Evolutionary conservation across 257 asterid genomes (phyloP).

Genomic region (Scutellaria galericulata): DNA sequence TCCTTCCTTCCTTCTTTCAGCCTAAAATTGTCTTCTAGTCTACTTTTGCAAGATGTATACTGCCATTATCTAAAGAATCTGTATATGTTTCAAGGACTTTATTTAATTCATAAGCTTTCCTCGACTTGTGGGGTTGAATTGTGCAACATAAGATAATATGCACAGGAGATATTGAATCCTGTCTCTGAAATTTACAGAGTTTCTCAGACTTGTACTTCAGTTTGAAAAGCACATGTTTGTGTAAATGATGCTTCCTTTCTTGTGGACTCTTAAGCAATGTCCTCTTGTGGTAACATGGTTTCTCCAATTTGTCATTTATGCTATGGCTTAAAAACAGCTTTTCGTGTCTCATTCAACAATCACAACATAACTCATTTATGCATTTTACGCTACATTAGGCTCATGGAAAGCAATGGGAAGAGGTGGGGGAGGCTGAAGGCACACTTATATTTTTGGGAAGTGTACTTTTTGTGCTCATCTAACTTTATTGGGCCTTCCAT

Average conservation of each 20-base stretch:
- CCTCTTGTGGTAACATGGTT: neutral
- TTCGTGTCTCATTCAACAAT: conserved; percentile 19
- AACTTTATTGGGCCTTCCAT: conserved; percentile 6
- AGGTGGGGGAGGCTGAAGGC: conserved; percentile 24
- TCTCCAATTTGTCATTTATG: conserved; percentile 24
- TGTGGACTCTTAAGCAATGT: conserved; percentile 10
- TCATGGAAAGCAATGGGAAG: conserved; percentile 16
- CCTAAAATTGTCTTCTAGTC: conserved; percentile 1
- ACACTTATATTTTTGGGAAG: neutral
- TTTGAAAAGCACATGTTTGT: neutral
- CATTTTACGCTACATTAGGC: conserved; percentile 28
- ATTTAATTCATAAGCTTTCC: neutral
- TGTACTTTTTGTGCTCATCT: conserved; percentile 15
- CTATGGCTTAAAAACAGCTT: neutral
- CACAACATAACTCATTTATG: conserved; percentile 1
- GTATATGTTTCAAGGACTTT: neutral
- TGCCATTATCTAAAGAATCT: neutral
- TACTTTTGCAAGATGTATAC: neutral
- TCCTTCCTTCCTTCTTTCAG: neutral
- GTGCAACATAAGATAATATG: neutral
- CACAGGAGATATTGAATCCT: conserved; percentile 12
- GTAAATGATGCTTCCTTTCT: conserved; percentile 16
- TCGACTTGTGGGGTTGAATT: neutral
- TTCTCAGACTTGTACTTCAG: neutral
- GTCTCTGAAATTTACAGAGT: conserved; percentile 7